Percentiles rank a stretch among this genome's conserved stretches.
These are phyloP conservation scores for Wallacemonas rigidus DNA, from an alignment of 208 protist species.

Conservation along the genomic window DNA sequence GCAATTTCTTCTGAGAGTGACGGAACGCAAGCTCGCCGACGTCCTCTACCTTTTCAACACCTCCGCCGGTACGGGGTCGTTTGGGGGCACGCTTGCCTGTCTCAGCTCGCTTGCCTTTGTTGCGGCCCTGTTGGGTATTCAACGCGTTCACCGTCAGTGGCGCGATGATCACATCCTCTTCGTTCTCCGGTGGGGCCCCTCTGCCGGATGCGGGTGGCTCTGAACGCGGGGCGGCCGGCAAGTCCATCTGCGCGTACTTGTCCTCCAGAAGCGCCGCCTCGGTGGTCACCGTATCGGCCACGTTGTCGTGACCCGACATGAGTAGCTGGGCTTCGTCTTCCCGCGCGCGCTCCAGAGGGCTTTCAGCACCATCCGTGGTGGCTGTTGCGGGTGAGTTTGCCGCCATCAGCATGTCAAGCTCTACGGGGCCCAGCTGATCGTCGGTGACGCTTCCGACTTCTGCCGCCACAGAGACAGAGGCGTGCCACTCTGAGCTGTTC, in stretches of 20 bases:
- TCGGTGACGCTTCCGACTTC: constrained; percentile 1
- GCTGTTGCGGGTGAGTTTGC: not conserved
- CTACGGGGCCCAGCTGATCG: not conserved
- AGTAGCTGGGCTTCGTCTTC: constrained; percentile 11
- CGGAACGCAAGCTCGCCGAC: constrained; percentile 47
- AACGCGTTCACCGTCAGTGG: constrained; percentile 6
- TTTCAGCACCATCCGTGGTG: not conserved
- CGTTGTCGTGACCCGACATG: not conserved
- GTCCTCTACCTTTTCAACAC: constrained; percentile 23
- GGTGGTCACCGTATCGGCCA: not conserved
- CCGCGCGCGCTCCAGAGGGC: not conserved
- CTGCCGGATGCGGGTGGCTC: no score
- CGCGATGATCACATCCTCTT: constrained; percentile 16
- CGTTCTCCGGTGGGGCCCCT: not conserved
- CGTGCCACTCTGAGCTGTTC: constrained; percentile 1
- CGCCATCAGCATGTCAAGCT: not conserved
- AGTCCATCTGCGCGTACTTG: constrained; percentile 4
- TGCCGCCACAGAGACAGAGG: not conserved
- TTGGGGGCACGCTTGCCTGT: not conserved
- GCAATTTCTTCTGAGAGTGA: constrained; percentile 66
- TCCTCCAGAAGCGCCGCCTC: not conserved
- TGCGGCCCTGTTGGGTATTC: not conserved
- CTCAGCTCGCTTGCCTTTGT: not conserved
- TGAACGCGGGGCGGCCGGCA: not conserved
- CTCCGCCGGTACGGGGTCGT: not conserved